Percentiles rank a stretch among this genome's conserved stretches.
Evolutionary conservation across 2,329 filamentous ascomycete genomes (phyloP).

Genomic region (Pseudogymnoascus sp.): DNA sequence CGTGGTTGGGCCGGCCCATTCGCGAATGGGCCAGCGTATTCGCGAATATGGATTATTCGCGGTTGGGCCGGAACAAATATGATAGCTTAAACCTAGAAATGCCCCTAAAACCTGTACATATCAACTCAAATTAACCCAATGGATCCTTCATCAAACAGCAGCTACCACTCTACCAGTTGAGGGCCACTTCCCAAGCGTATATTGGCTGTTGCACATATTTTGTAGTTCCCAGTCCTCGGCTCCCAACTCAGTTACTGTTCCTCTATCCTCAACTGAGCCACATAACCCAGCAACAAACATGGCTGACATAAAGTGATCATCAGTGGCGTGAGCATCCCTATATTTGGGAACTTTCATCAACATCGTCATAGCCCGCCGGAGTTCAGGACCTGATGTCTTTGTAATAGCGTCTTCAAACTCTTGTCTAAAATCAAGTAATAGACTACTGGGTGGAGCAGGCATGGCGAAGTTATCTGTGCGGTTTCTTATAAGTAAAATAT

Average conservation of each 20-base stretch:
- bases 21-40: too few relatives aligned
- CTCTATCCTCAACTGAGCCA: conserved; percentile 43
- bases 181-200: conserved; percentile 43
- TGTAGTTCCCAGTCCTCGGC: conserved; percentile 62
- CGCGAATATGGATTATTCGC: too few relatives aligned
- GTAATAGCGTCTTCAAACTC: conserved; percentile 54
- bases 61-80: too few relatives aligned
- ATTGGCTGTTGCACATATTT: conserved; percentile 59
- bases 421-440: conserved; percentile 62
- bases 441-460: conserved; percentile 50
- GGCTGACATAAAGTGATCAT: conserved; percentile 64
- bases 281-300: conserved; percentile 56
- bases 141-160: neutral
- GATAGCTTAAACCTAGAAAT: neutral
- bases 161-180: neutral
- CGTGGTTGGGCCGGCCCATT: too few relatives aligned
- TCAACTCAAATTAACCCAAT: neutral
- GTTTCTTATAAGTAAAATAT: neutral
- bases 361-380: conserved; percentile 51
- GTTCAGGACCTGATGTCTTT: conserved; percentile 46
- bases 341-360: conserved; percentile 64
- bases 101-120: neutral
- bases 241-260: conserved; percentile 37
- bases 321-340: conserved; percentile 61
- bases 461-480: conserved; percentile 54